Percentiles rank a stretch among this genome's conserved stretches.
Conservation (phyloP, 2,329 filamentous ascomycete genomes). For the Neospermospora avenae region DNA sequence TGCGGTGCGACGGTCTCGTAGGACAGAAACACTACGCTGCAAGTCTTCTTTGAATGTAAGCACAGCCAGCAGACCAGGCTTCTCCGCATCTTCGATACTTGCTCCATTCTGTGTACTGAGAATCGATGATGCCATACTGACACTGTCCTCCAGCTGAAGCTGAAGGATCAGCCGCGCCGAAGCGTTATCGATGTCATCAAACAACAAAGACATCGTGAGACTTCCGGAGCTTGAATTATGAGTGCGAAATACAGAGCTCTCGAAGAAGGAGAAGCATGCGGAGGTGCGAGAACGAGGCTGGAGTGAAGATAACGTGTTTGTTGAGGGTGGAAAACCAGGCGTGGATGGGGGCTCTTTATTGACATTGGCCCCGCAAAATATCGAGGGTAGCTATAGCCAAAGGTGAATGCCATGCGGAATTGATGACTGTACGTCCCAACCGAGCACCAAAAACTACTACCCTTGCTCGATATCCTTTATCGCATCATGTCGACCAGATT, state of each 20-base stretch:
- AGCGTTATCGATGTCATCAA: slow-evolving; percentile 9
- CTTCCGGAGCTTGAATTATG: background rate
- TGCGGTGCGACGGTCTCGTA: slow-evolving; percentile 2
- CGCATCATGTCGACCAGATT: too few species aligned
- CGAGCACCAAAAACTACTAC: too few species aligned
- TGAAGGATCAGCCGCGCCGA: slow-evolving; percentile 6
- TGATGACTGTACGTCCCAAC: background rate
- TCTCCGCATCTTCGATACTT: background rate
- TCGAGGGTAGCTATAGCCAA: background rate
- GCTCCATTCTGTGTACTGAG: slow-evolving; percentile 1
- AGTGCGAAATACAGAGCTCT: background rate
- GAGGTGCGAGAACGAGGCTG: background rate
- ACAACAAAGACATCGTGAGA: background rate
- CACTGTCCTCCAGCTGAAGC: slow-evolving; percentile 15
- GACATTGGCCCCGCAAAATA: background rate
- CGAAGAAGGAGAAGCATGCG: background rate
- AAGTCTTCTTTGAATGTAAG: slow-evolving; percentile 12
- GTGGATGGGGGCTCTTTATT: background rate
- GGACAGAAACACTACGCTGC: background rate
- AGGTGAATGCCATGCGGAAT: background rate
- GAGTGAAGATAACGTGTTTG: background rate
- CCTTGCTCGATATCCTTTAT: too few species aligned
- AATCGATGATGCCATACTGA: background rate
- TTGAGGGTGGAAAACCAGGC: background rate
- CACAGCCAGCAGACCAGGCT: slow-evolving; percentile 6